These are phyloP conservation scores for Eleusine indica DNA, from an alignment of 176 grass and related monocot species.

Conservation along the genomic window DNA sequence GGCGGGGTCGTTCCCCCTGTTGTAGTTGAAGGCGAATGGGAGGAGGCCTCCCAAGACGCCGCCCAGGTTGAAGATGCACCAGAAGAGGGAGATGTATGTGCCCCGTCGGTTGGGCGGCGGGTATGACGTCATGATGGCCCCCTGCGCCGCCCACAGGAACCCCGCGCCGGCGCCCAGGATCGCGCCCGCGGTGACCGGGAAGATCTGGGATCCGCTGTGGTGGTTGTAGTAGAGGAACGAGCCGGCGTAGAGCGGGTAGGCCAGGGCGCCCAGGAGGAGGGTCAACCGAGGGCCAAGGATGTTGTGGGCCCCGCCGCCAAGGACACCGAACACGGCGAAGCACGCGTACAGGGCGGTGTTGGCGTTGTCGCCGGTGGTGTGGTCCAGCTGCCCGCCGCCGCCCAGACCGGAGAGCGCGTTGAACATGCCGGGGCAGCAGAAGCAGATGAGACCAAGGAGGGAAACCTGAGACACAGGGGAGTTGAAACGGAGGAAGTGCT, in stretches of 20 bases:
- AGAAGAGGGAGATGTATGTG: conserved; percentile 93
- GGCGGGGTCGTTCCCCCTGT: not conserved
- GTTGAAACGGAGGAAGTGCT: conserved; percentile 53
- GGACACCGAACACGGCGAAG: conserved; percentile 80
- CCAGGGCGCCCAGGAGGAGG: conserved; percentile 62
- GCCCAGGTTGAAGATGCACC: conserved; percentile 93
- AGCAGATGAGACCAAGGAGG: conserved; percentile 83
- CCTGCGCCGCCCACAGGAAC: conserved; percentile 85
- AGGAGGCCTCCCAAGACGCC: conserved; percentile 91
- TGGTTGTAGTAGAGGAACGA: conserved; percentile 99
- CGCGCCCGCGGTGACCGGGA: conserved; percentile 64
- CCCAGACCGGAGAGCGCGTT: conserved; percentile 94
- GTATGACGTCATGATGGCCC: conserved; percentile 93
- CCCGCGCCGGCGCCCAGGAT: conserved; percentile 83
- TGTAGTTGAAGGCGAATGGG: conserved; percentile 89
- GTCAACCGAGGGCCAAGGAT: conserved; percentile 81
- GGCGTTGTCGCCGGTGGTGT: conserved; percentile 73
- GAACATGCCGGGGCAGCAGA: conserved; percentile 99
- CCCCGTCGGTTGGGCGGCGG: conserved; percentile 66
- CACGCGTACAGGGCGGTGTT: conserved; percentile 92
- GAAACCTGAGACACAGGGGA: conserved; percentile 81
- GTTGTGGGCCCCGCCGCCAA: conserved; percentile 83
- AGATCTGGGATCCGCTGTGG: conserved; percentile 40
- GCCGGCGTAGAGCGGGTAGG: conserved; percentile 82
- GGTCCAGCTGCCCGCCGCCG: conserved; percentile 83